A percentile compares a stretch with the other conserved stretches of the same genome.
Evolutionary conservation across 2,329 filamentous ascomycete genomes (phyloP).

Genomic region (Claviceps capensis): DNA sequence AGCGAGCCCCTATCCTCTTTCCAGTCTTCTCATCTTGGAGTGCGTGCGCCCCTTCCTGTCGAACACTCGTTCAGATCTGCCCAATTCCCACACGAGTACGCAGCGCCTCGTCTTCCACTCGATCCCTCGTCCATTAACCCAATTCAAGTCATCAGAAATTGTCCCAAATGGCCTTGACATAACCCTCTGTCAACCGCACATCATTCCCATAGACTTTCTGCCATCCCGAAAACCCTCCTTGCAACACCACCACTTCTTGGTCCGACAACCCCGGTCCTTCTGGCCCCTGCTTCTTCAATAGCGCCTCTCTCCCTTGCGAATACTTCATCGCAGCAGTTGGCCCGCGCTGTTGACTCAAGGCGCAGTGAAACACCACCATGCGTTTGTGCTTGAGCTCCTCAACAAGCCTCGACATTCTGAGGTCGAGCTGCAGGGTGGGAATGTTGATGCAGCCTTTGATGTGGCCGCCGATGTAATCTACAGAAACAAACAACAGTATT

Average conservation of each 20-base stretch:
- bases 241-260: conserved; percentile 71
- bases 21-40: neutral
- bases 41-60: neutral
- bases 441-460: conserved; percentile 67
- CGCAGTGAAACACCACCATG: conserved; percentile 87
- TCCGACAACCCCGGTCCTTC: conserved; percentile 14
- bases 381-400: conserved; percentile 64
- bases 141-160: conserved; percentile 26
- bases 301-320: conserved; percentile 51
- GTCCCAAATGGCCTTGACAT: conserved; percentile 73
- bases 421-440: conserved; percentile 60
- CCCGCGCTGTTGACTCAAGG: conserved; percentile 79
- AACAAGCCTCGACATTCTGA: conserved; percentile 68
- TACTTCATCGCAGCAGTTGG: conserved; percentile 75
- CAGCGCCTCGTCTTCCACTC: neutral
- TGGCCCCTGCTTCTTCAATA: conserved; percentile 20
- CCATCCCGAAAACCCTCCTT: conserved; percentile 79
- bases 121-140: neutral
- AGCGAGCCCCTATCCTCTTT: neutral
- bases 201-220: conserved; percentile 74
- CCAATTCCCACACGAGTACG: neutral
- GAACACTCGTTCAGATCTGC: neutral
- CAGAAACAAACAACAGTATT: neutral
- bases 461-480: conserved; percentile 84
- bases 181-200: conserved; percentile 68